Evolutionary conservation across 768 basidiomycete species (phyloP), one percentile per base, ranked within the genome.

Genomic region (Kwoniella pini): DNA sequence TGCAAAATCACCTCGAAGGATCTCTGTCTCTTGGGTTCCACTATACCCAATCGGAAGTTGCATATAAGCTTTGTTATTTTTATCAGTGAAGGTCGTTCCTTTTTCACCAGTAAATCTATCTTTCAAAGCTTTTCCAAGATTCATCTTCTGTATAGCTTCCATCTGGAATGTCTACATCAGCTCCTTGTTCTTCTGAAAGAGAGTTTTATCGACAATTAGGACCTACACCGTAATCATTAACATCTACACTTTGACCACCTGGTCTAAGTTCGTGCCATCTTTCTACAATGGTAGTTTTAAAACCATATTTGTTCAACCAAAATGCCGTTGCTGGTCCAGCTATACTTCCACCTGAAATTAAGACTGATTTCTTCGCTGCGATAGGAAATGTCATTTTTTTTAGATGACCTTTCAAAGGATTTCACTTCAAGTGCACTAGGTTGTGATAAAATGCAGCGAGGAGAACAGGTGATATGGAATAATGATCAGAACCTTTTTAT

Each of bases 301-400:
- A 48, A 1, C 66, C 68, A 15, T 46, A 36, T 43, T 56, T 58
- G 30, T 62, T 42, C 22, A 77, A 62, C 57, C 54, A 69, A 49
- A 57, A 75, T 1, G 74, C 74, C 4, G 67, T 15, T 11, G 68
- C 57, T 22, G 71, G 69, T 17, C 75, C 75, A 21, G 74, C 74
- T 27, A 77, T 73, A 28, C 72, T 62, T 15, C 57, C 74, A 26
- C 75, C 75, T 19, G 54, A 50, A 44, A 77, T 74, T 21, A 77
- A 24, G 11, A 58, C 43, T 7, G 39, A 30, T 19, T 42, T 55
- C 19, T 39, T 39, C 7, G 10, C 36, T 52, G 50, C 36, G 10
- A 31, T 42, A 19, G 40, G 6, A 6, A 42, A 12, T 42, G 40
- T 9, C 40, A 42, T 42, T 13, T 7, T 42, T n/a, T n/a, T n/a